phyloP scores from a whole-genome alignment of 2,329 filamentous ascomycete species.

The Fusarium stilboides region DNA sequence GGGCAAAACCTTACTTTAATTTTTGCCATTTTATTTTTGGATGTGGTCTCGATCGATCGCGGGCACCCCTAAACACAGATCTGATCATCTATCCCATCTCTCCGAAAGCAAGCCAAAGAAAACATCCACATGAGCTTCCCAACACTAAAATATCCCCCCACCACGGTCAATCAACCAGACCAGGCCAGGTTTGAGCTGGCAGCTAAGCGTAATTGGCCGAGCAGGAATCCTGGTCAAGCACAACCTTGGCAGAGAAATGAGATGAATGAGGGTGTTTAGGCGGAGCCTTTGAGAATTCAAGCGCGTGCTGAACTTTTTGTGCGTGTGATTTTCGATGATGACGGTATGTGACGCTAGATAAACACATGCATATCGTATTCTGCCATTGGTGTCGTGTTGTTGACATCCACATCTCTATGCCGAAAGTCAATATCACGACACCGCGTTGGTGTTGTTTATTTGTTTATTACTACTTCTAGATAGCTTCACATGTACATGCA shows the following conservation, averaged over 20 bases:
- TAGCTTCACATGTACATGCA: constrained; percentile 19
- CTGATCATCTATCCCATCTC: constrained; percentile 26
- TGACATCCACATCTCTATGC: background rate
- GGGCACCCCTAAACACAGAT: constrained; percentile 26
- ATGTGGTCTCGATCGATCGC: constrained; percentile 35
- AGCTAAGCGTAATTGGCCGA: constrained; percentile 39
- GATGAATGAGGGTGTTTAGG: constrained; percentile 41
- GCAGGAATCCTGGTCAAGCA: constrained; percentile 29
- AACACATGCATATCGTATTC: constrained; percentile 12
- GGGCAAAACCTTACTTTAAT: constrained; percentile 9
- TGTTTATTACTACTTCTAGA: constrained; percentile 23
- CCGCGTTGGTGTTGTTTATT: constrained; percentile 30
- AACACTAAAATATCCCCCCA: background rate
- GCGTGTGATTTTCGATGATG: constrained; percentile 19
- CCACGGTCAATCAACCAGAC: background rate
- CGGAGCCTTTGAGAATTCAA: constrained; percentile 15
- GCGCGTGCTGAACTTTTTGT: constrained; percentile 9
- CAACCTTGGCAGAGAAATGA: constrained; percentile 44
- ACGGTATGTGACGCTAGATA: constrained; percentile 32
- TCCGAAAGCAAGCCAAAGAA: constrained; percentile 10
- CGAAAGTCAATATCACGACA: constrained; percentile 33
- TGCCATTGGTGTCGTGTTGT: constrained; percentile 14
- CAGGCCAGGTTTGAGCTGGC: constrained; percentile 20
- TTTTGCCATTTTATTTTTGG: constrained; percentile 35
- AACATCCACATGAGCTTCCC: constrained; percentile 9